phyloP scores from a whole-genome alignment of 495 filamentous ascomycete genomes.

The Terfezia claveryi region DNA sequence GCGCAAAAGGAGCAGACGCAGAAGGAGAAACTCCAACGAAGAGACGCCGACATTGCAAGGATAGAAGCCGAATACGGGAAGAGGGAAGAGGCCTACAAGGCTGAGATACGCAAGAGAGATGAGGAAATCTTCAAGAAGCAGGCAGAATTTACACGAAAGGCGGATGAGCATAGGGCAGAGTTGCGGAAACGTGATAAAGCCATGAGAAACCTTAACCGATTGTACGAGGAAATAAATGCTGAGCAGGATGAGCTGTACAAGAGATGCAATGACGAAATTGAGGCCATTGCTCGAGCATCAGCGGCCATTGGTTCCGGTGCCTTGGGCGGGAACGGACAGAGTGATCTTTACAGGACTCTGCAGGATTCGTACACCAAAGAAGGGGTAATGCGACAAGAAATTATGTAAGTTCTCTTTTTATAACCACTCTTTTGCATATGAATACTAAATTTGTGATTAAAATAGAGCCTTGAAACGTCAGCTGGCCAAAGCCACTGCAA shows the following conservation, averaged over 20 bases:
- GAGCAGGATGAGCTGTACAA: slow-evolving; percentile 1
- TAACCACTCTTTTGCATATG: too few species aligned
- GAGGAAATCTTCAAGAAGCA: background rate
- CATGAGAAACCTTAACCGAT: slow-evolving; percentile 22
- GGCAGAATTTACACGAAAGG: background rate
- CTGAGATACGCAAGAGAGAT: background rate
- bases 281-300: background rate
- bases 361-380: background rate
- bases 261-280: slow-evolving; percentile 3
- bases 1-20: slow-evolving; percentile 77
- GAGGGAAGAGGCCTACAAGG: background rate
- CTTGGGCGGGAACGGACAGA: too few species aligned
- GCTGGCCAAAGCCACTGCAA: too few species aligned
- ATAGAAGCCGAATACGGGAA: slow-evolving; percentile 50
- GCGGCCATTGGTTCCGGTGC: background rate
- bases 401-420: too few species aligned
- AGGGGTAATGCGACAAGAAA: background rate
- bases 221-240: slow-evolving; percentile 19
- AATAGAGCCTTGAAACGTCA: too few species aligned
- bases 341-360: background rate
- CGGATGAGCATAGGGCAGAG: slow-evolving; percentile 6
- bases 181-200: slow-evolving; percentile 26
- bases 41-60: slow-evolving; percentile 78
- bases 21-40: slow-evolving; percentile 47
- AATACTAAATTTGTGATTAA: too few species aligned